A percentile compares a stretch with the other conserved stretches of the same genome.
These are phyloP conservation scores for Fraxinus cuspidata DNA, from an alignment of 257 asterid species.

Conservation along the genomic window DNA sequence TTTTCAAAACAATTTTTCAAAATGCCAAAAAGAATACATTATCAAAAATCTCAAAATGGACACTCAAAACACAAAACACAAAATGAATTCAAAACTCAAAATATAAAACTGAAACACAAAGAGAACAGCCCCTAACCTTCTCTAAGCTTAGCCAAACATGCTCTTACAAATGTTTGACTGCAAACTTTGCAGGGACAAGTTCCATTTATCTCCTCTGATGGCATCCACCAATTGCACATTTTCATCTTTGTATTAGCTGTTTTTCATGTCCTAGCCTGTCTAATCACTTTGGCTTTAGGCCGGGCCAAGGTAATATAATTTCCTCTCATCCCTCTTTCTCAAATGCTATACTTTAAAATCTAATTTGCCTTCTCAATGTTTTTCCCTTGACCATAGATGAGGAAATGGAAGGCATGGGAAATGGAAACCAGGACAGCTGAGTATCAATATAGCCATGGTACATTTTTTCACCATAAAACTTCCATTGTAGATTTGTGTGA, in stretches of 20 bases:
- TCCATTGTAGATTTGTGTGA: background rate
- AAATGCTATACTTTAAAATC: background rate
- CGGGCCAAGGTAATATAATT: slow-evolving; percentile 50
- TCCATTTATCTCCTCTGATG: slow-evolving; percentile 62
- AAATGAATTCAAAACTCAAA: too few relatives aligned
- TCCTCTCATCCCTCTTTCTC: background rate
- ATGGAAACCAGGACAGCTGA: slow-evolving; percentile 65
- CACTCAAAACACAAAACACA: too few relatives aligned
- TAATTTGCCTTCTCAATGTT: background rate
- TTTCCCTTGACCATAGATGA: slow-evolving; percentile 47
- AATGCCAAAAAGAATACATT: too few relatives aligned
- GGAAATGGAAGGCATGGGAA: slow-evolving; percentile 81
- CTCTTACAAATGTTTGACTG: background rate
- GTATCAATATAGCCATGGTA: slow-evolving; percentile 63
- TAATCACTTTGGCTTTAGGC: slow-evolving; percentile 59
- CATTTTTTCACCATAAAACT: background rate
- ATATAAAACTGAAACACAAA: too few relatives aligned
- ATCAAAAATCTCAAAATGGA: too few relatives aligned
- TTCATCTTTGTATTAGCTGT: slow-evolving; percentile 69
- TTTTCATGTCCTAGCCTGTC: slow-evolving; percentile 53
- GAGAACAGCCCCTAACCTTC: too few relatives aligned
- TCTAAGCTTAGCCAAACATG: background rate
- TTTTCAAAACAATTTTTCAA: too few relatives aligned
- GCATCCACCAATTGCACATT: slow-evolving; percentile 77
- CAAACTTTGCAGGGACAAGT: slow-evolving; percentile 52